A percentile compares a stretch with the other conserved stretches of the same genome.
Conservation (phyloP, 2,329 filamentous ascomycete genomes). For the Aspergillus latus region DNA sequence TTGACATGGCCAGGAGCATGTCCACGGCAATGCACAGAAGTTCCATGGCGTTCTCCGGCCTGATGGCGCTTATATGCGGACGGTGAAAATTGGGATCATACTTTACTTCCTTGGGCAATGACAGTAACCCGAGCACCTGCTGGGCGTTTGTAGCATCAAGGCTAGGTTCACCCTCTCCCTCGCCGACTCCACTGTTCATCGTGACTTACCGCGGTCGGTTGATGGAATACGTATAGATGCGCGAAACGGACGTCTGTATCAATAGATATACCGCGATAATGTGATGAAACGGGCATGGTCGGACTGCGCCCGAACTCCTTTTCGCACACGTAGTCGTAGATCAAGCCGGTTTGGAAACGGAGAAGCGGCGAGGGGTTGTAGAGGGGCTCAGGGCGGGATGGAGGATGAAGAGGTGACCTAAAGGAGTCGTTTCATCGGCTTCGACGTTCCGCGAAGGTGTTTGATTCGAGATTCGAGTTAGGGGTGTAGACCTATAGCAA, state of each 20-base stretch:
- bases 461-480: neutral
- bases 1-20: slow-evolving; percentile 33
- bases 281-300: slow-evolving; percentile 36
- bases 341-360: neutral
- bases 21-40: slow-evolving; percentile 73
- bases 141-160: neutral
- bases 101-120: neutral
- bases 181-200: slow-evolving; percentile 23
- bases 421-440: slow-evolving; percentile 3
- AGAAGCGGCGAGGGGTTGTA: neutral
- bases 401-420: neutral
- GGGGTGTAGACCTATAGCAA: neutral
- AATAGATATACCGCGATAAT: slow-evolving; percentile 29
- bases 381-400: neutral
- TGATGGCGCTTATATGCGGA: slow-evolving; percentile 62
- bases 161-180: slow-evolving; percentile 2
- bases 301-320: slow-evolving; percentile 21
- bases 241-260: slow-evolving; percentile 25
- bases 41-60: slow-evolving; percentile 72
- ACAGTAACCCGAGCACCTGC: neutral
- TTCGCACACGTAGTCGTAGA: neutral
- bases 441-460: neutral
- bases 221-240: slow-evolving; percentile 14
- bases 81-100: neutral
- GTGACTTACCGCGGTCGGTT: slow-evolving; percentile 16